Percentiles rank a stretch among this genome's conserved stretches.
Evolutionary conservation across 768 basidiomycete genomes (phyloP).

Genomic region (Kwoniella pini): DNA sequence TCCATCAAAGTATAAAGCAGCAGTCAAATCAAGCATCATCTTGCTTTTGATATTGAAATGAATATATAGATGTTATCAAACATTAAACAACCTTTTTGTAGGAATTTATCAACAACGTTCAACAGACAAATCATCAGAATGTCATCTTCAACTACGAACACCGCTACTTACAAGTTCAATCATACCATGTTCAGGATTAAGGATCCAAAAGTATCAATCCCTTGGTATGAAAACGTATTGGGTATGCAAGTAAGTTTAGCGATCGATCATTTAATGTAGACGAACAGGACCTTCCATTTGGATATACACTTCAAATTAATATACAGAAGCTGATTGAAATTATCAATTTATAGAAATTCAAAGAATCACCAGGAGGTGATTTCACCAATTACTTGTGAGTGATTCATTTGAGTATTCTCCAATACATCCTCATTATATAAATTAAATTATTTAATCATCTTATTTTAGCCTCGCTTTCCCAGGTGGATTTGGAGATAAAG

Average conservation of each 20-base stretch:
- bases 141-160: constrained; percentile 15
- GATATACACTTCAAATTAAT: no score
- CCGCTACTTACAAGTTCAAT: constrained; percentile 48
- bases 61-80: background rate
- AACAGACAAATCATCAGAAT: constrained; percentile 9
- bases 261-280: no score
- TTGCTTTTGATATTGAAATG: no score
- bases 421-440: no score
- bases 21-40: no score
- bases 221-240: constrained; percentile 70
- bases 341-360: constrained; percentile 26
- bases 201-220: constrained; percentile 76
- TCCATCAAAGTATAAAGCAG: no score
- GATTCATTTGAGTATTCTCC: no score
- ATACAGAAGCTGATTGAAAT: no score
- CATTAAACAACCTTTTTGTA: background rate
- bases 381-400: constrained; percentile 41
- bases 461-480: constrained; percentile 79
- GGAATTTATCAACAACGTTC: constrained; percentile 2
- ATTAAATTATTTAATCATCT: constrained; percentile 53
- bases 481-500: constrained; percentile 58
- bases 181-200: constrained; percentile 64
- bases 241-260: constrained; percentile 72
- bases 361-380: constrained; percentile 36
- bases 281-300: no score